These are phyloP conservation scores for Backusella morwellensis DNA, from an alignment of 192 early-diverging fungal species.

Conservation along the genomic window DNA sequence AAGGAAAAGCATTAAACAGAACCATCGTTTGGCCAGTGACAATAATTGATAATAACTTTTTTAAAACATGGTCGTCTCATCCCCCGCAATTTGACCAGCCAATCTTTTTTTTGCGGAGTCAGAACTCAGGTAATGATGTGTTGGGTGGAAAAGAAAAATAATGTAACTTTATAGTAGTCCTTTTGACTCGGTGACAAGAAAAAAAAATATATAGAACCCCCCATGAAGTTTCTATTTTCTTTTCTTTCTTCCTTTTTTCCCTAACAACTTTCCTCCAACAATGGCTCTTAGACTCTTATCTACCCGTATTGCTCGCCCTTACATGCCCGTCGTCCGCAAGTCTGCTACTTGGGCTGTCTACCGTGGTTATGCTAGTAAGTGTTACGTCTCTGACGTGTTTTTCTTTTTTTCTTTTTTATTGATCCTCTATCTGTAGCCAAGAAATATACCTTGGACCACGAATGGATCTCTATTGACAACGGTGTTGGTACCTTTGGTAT, in stretches of 20 bases:
- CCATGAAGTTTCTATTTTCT: not conserved
- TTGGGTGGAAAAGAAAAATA: not conserved
- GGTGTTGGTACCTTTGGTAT: constrained; percentile 86
- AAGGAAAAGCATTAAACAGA: too few species aligned
- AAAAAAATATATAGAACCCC: constrained; percentile 3
- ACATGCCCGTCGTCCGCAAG: constrained; percentile 5
- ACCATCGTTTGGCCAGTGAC: not conserved
- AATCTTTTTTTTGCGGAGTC: not conserved
- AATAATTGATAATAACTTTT: not conserved
- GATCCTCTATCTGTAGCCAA: constrained; percentile 38
- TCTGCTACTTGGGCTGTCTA: not conserved
- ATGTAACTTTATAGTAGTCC: not conserved
- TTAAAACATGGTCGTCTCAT: not conserved
- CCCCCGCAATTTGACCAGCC: not conserved
- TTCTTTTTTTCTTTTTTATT: not conserved
- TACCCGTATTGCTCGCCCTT: constrained; percentile 16
- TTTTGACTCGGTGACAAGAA: constrained; percentile 24
- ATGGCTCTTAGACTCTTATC: constrained; percentile 22
- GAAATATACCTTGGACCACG: constrained; percentile 85
- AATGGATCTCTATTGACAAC: constrained; percentile 81
- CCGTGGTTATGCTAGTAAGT: constrained; percentile 24
- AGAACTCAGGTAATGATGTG: not conserved
- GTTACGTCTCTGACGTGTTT: not conserved
- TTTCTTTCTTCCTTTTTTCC: constrained; percentile 4
- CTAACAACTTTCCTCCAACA: not conserved